Conservation (phyloP, 2,329 filamentous ascomycete genomes). For the Hymenotorrendiella dingleyae region DNA sequence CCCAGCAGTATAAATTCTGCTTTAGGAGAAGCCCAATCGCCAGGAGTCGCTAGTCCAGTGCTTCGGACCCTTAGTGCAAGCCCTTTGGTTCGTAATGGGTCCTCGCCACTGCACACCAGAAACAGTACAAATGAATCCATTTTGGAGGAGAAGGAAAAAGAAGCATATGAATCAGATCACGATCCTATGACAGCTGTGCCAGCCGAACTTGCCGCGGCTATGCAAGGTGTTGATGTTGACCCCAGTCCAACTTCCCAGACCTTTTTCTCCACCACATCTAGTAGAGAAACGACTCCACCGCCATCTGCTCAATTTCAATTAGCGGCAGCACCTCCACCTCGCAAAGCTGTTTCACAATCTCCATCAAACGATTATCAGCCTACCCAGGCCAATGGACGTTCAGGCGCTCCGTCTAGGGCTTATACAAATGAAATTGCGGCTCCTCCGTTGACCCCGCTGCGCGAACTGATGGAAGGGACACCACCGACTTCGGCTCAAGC, state of each 20-base stretch:
- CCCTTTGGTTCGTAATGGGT: slow-evolving; percentile 19
- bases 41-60: slow-evolving; percentile 23
- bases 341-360: slow-evolving; percentile 9
- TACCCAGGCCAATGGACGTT: slow-evolving; percentile 2
- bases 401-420: slow-evolving; percentile 6
- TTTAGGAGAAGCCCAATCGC: slow-evolving; percentile 13
- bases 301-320: slow-evolving; percentile 22
- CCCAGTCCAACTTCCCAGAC: slow-evolving; percentile 12
- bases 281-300: slow-evolving; percentile 2
- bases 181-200: slow-evolving; percentile 17
- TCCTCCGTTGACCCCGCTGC: slow-evolving; percentile 29
- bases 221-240: slow-evolving; percentile 23
- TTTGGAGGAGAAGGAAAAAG: slow-evolving; percentile 25
- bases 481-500: slow-evolving; percentile 28
- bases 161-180: slow-evolving; percentile 9
- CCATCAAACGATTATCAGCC: slow-evolving; percentile 1
- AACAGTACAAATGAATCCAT: slow-evolving; percentile 24
- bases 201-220: slow-evolving; percentile 21
- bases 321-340: slow-evolving; percentile 21
- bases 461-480: slow-evolving; percentile 30
- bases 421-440: slow-evolving; percentile 15
- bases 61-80: slow-evolving; percentile 18
- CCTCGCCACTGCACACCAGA: slow-evolving; percentile 18
- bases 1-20: slow-evolving; percentile 22
- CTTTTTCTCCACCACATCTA: background rate